Evolutionary conservation across 768 basidiomycete species (phyloP), one percentile per base, ranked within the genome.

Genomic region (Lactarius vividus): DNA sequence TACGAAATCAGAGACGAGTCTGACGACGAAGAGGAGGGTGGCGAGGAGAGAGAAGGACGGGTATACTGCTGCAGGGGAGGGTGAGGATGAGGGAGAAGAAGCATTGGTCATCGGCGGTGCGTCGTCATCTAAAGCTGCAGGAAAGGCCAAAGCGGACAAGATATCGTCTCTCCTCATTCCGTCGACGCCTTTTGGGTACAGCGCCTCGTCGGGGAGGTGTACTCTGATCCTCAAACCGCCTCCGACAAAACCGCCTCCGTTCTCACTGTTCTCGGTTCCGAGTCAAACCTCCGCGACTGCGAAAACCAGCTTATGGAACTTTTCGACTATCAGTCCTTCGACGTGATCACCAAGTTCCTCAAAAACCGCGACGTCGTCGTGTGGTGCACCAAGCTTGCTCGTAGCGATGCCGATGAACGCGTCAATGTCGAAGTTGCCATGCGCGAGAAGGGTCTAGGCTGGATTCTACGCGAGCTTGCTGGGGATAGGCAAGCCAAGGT

Each of bases 131-230:
- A 79, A 76, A 62, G 73, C 74, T 52, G 75, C 78, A 37, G 76
- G 79, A 26, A 82, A 82, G 68, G 74, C 81, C 62, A 86, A 87
- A 72, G 80, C 79, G 54, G 88, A 92, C 76, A 87, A 88, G 71
- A 93, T 71, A 79, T 87, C 61, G 88, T 98, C 46, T 88, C 94
- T 0, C 94, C 95, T 0, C 94, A 97, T 68, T 83, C 88, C 59
- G 88, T 99, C 72, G 96, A 99, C 75, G 96, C 86, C 31, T 98
- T 98, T 86, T 99, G 96, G 96, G 93, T 99, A 0, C 97, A 99
- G 73, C 89, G 96, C 1, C 91, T 96, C 65, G 88, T 98, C 59
- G 86, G 92, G 0, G 88, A 93, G 73, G 83, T 94, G 16, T 98
- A 97, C 73, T 84, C 96, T 5, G 97, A 99, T 74, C 92, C 97